Base-by-base conservation (phyloP, 1,284 basidiomycete species). In the Fomitopsis pinicola region DNA sequence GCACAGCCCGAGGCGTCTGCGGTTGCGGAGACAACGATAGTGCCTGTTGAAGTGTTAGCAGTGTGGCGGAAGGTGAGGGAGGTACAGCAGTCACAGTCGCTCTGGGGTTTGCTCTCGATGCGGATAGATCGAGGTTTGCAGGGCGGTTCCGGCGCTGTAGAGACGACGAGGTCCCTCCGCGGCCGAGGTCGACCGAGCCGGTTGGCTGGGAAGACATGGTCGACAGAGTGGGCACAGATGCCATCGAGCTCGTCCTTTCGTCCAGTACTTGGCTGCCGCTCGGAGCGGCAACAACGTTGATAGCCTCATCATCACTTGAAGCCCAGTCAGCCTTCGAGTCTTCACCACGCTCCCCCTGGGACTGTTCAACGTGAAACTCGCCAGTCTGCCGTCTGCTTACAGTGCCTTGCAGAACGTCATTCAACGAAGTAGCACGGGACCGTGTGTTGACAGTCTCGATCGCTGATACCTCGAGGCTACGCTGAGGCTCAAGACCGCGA, bases 241-340 rank as follows among this genome's bases (percentile, higher is more conserved):
- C 70, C 55, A 78, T 78, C 15, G 85, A 79, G 70, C 91, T 92
- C 0, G 91, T 93, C 35, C 91, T 83, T 71, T 93, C 91, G 68
- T 93, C 91, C 58, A 93, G 72, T 30, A 87, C 85, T 68, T 88
- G 88, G 68, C 89, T 88, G 14, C 91, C 91, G 63, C 88, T 89
- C 9, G 88, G 81, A 10, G 91, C 91, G 1, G 91, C 87, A 48
- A 92, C 83, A 50, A 91, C 77, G 67, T 91, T 85, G 60, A 93
- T 90, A 14, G 89, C 91, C 72, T 93, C 91, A 57, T 93, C 91
- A 64, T 93, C 91, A 67, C 89, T 92, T 3, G 82, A 85, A 35
- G 72, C 75, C 88, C 89, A 91, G 60, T 89, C 85, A 6, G 77
- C 79, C 66, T 87, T 87, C n/a, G 73, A 72, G 66, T 88, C 86